Conservation (phyloP, 2,329 filamentous ascomycete genomes). For the Trichoderma guizhouense region DNA sequence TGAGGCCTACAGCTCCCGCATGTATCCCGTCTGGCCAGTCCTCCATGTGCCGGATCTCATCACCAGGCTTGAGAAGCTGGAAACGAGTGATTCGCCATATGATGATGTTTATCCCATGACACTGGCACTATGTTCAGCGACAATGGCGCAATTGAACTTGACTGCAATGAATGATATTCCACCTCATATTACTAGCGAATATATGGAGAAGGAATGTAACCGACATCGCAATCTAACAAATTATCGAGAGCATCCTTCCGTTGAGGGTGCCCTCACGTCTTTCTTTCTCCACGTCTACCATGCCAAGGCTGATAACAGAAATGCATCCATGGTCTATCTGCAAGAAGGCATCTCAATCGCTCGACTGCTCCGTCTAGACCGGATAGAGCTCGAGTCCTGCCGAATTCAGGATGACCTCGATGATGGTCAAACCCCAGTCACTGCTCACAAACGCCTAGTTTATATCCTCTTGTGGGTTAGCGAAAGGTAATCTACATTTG, state of each 20-base stretch:
- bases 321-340: slow-evolving; percentile 12
- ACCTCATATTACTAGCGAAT: neutral
- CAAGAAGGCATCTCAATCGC: slow-evolving; percentile 17
- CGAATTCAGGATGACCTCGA: neutral
- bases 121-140: slow-evolving; percentile 11
- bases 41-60: neutral
- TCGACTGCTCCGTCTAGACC: slow-evolving; percentile 8
- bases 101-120: slow-evolving; percentile 6
- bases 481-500: slow-evolving; percentile 7
- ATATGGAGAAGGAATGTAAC: slow-evolving; percentile 14
- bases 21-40: slow-evolving; percentile 17
- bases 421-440: neutral
- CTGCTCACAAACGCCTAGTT: neutral
- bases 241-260: slow-evolving; percentile 12
- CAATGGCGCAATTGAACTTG: slow-evolving; percentile 15
- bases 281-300: slow-evolving; percentile 18
- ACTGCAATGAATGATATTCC: neutral
- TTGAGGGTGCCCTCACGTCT: slow-evolving; percentile 9
- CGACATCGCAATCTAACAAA: neutral
- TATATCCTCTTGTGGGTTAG: slow-evolving; percentile 17
- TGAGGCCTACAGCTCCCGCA: slow-evolving; percentile 7
- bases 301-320: slow-evolving; percentile 13
- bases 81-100: neutral
- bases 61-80: neutral
- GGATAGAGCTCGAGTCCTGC: neutral